Base-by-base conservation (phyloP, 2,329 filamentous ascomycete genomes). In the Piedraia hortae region DNA sequence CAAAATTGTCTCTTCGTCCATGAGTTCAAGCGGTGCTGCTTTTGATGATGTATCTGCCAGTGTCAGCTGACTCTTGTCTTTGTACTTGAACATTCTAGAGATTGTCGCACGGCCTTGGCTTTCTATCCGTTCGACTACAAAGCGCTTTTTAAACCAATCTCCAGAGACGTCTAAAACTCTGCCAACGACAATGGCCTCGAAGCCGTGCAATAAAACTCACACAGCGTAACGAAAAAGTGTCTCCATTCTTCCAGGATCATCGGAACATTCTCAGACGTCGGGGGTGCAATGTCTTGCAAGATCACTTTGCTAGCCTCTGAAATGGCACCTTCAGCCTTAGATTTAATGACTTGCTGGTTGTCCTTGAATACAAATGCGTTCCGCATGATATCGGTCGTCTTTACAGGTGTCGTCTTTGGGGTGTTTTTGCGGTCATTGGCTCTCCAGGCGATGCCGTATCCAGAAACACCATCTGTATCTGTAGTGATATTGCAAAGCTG, bases 321-420 rank as follows among this genome's bases (percentile, higher is more conserved):
- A 6, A 69, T 43, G 2, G 47, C 33, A 2, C 45, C 47, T 5
- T 53, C 53, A 6, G 57, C 53, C 28, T 47, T 55, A 2, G 55
- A 50, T 12, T 80, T 56, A 5, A 56, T 53, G 21, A 88, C 51
- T 22, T 63, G 58, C 21, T 78, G 71, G 9, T 64, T 65, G 3
- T 85, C 51, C 28, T 69, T 68, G 33, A 89, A 59, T 1, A 62
- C 62, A 32, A 71, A 71, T 4, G 62, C 58, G 16, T 72, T 67
- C 29, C 73, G 68, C 24, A 88, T 62, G 4, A 62, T 54, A 29
- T 73, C 67, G 11, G 73, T 47, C 67, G 50, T 74, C 62, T 51
- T 80, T 57, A 21, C 72, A 51, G 25, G 75, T 54, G 29, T 67
- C 59, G 31, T 62, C 62, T 36, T 65, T 59, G 32, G 75, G 50